These are phyloP conservation scores for Nepenthes alata DNA, from an alignment of 179 eudicot species.

Conservation along the genomic window DNA sequence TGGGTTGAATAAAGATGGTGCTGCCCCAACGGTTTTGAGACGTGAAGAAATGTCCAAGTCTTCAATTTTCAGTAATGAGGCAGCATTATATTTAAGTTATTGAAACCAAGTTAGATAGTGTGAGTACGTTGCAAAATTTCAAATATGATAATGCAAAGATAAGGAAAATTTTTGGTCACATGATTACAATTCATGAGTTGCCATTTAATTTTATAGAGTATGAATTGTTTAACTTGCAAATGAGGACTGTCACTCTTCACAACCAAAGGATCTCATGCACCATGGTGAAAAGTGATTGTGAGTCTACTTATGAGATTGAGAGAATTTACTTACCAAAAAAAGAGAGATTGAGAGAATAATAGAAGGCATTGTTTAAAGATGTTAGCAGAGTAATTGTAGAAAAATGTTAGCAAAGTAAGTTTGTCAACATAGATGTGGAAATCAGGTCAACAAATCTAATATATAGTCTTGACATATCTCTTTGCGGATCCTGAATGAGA, in stretches of 20 bases:
- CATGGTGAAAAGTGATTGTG: not conserved
- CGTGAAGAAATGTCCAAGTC: no score
- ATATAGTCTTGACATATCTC: not conserved
- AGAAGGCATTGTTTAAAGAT: no score
- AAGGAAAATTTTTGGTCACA: not conserved
- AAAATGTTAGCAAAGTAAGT: not conserved
- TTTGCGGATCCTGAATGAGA: not conserved
- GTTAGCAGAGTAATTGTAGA: not conserved
- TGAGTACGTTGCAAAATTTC: not conserved
- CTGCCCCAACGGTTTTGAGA: no score
- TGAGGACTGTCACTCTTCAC: not conserved
- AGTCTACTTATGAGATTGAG: not conserved
- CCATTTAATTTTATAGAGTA: not conserved
- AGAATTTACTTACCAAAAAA: not conserved
- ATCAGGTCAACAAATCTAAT: constrained; percentile 1
- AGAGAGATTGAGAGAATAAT: no score
- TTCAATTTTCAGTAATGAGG: no score
- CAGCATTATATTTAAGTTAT: no score
- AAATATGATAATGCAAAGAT: not conserved
- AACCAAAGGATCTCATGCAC: not conserved
- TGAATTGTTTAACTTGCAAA: constrained; percentile 2
- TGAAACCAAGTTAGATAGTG: no score
- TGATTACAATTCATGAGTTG: not conserved
- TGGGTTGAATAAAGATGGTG: no score
- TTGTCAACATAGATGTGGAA: constrained; percentile 9